phyloP scores from a whole-genome alignment of 1,284 basidiomycete species.

The Cutaneotrichosporon mucoides region DNA sequence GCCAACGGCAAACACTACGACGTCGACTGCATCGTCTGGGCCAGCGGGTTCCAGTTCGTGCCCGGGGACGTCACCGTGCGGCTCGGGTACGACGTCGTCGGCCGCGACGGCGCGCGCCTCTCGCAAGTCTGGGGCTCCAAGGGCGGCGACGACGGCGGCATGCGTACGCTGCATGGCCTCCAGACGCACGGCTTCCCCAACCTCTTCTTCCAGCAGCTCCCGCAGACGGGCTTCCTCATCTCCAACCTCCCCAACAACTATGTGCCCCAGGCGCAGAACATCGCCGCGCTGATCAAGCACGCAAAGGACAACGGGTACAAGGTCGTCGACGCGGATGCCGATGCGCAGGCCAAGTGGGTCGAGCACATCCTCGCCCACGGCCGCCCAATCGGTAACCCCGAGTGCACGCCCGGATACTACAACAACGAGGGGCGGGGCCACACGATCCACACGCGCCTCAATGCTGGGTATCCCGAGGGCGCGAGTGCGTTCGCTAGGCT shows the following conservation, averaged over 20 bases:
- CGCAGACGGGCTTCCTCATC: conserved; percentile 4
- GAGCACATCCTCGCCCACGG: conserved; percentile 3
- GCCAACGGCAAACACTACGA: conserved; percentile 13
- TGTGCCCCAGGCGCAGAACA: background rate
- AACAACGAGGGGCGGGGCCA: conserved; percentile 11
- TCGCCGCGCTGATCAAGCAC: conserved; percentile 6
- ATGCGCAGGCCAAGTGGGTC: conserved; percentile 6
- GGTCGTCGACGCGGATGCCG: background rate
- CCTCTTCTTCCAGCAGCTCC: conserved; percentile 8
- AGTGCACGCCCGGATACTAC: conserved; percentile 12
- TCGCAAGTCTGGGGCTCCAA: conserved; percentile 8
- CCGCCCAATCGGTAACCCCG: background rate
- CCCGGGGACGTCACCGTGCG: conserved; percentile 1
- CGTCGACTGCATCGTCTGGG: conserved; percentile 14
- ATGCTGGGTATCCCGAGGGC: conserved; percentile 9
- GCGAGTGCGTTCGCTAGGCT: conserved; percentile 7
- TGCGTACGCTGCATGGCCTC: conserved; percentile 11
- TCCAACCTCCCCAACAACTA: conserved; percentile 16
- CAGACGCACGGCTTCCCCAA: conserved; percentile 15
- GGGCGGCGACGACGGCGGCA: conserved; percentile 6
- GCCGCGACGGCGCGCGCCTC: conserved; percentile 4
- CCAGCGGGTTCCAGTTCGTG: conserved; percentile 13
- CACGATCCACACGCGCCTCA: conserved; percentile 3
- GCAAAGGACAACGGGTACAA: background rate
- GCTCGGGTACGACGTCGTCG: conserved; percentile 8